phyloP scores from a whole-genome alignment of 306 rosid genomes.

The Alnus glutinosa region DNA sequence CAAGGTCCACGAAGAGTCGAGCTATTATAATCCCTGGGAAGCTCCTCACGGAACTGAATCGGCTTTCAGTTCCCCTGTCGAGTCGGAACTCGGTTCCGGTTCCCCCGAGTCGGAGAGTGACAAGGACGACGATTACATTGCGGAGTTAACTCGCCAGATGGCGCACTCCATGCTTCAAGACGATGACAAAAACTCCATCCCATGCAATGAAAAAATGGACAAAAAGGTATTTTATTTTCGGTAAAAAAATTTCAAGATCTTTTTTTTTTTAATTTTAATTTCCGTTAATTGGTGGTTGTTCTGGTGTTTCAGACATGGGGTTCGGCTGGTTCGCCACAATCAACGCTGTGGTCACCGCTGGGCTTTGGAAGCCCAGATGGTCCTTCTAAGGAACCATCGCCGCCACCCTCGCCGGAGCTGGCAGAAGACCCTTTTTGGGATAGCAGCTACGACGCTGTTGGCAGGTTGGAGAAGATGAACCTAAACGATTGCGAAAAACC shows the following conservation, averaged over 20 bases:
- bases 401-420: constrained; percentile 48
- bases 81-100: constrained; percentile 25
- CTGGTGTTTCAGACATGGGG: constrained; percentile 45
- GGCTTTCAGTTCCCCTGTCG: constrained; percentile 6
- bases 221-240: constrained; percentile 30
- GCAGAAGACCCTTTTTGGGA: constrained; percentile 29
- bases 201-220: constrained; percentile 26
- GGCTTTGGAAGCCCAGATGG: constrained; percentile 55
- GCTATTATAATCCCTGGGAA: constrained; percentile 12
- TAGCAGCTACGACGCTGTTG: constrained; percentile 12
- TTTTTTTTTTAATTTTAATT: background rate
- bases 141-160: constrained; percentile 62
- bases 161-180: constrained; percentile 50
- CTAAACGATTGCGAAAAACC: constrained; percentile 22
- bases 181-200: constrained; percentile 18
- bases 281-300: background rate
- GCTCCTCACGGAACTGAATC: constrained; percentile 10
- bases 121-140: constrained; percentile 49
- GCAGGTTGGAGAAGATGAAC: constrained; percentile 49
- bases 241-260: too few relatives aligned
- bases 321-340: constrained; percentile 40
- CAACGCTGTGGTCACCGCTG: constrained; percentile 48
- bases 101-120: constrained; percentile 26
- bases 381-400: constrained; percentile 48
- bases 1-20: background rate